Conservation (phyloP, 2,329 filamentous ascomycete species). For the Arthrinium puccinioides region DNA sequence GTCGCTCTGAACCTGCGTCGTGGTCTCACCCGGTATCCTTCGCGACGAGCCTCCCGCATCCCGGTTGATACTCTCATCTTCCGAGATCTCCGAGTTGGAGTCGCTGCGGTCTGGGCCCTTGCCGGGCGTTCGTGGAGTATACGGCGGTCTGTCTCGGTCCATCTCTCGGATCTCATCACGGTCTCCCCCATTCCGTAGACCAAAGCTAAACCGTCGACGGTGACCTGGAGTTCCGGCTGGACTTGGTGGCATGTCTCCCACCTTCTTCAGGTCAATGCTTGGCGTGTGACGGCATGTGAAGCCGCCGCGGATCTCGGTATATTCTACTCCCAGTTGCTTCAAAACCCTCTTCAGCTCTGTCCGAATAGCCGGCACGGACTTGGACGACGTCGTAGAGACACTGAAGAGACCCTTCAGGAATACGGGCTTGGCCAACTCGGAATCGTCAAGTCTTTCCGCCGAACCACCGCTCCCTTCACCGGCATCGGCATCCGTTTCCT, state of each 20-base stretch:
- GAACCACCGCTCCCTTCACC: constrained; percentile 54
- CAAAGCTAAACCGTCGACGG: constrained; percentile 76
- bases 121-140: constrained; percentile 39
- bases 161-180: constrained; percentile 65
- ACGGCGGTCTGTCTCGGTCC: constrained; percentile 37
- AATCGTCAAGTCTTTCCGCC: constrained; percentile 54
- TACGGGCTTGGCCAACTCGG: constrained; percentile 85
- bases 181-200: constrained; percentile 59
- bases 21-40: constrained; percentile 74
- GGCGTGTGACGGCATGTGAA: constrained; percentile 85
- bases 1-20: constrained; percentile 85
- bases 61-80: constrained; percentile 58
- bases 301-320: constrained; percentile 84
- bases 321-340: constrained; percentile 82
- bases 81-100: constrained; percentile 79
- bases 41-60: constrained; percentile 44
- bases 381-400: constrained; percentile 91
- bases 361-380: constrained; percentile 78
- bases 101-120: constrained; percentile 69
- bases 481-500: constrained; percentile 82
- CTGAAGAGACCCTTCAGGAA: constrained; percentile 96
- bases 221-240: constrained; percentile 52
- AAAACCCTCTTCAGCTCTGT: constrained; percentile 86
- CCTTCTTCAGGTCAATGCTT: constrained; percentile 78
- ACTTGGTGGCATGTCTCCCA: constrained; percentile 56